phyloP scores from a whole-genome alignment of 306 rosid genomes.

The Cicer pinnatifidum region DNA sequence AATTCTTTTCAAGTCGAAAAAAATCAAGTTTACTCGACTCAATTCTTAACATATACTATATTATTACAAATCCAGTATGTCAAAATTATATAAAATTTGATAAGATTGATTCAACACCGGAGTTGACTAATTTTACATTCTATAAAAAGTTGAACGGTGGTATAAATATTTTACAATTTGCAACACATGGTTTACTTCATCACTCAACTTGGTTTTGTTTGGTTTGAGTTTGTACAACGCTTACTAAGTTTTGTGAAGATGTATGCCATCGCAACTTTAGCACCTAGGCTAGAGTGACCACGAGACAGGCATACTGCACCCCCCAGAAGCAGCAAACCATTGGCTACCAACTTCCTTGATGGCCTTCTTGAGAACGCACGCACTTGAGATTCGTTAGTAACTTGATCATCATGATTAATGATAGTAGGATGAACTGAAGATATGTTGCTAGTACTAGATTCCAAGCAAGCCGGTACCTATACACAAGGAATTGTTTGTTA shows the following conservation, averaged over 20 bases:
- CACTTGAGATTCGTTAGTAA: conserved; percentile 42
- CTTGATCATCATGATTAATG: conserved; percentile 35
- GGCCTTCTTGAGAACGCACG: conserved; percentile 50
- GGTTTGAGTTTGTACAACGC: conserved; percentile 54
- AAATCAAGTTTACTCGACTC: too few species aligned
- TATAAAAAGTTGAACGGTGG: not conserved
- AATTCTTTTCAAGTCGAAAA: not conserved
- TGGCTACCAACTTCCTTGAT: conserved; percentile 68
- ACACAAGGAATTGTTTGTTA: conserved; percentile 36
- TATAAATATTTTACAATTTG: conserved; percentile 9
- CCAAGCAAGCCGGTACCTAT: conserved; percentile 70
- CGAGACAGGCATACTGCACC: conserved; percentile 78
- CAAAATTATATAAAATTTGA: not conserved
- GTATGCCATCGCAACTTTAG: conserved; percentile 83
- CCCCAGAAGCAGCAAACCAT: conserved; percentile 73
- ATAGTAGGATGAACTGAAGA: conserved; percentile 45
- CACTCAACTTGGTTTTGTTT: conserved; percentile 27
- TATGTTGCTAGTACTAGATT: conserved; percentile 40
- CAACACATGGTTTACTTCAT: not conserved
- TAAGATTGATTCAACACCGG: not conserved
- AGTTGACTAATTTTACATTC: not conserved
- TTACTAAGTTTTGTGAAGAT: conserved; percentile 67
- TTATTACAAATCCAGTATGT: not conserved
- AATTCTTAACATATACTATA: too few species aligned
- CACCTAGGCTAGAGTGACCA: conserved; percentile 84